Evolutionary conservation across 495 filamentous ascomycete species (phyloP).

Genomic region (Hypomontagnella monticulosa): DNA sequence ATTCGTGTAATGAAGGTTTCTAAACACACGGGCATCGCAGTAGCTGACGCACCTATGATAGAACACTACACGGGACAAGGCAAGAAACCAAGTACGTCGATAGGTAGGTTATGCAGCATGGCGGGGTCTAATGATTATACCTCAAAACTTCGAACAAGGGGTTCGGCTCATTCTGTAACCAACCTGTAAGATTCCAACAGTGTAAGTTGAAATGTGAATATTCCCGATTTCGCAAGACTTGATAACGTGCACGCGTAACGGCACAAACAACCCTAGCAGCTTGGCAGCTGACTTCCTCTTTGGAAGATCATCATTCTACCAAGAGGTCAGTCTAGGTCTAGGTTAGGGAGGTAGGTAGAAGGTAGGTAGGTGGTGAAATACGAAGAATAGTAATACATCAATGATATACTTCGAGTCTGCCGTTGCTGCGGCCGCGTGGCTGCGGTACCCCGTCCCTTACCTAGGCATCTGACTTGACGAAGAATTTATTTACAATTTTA

Average conservation of each 20-base stretch:
- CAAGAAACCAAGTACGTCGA: no score
- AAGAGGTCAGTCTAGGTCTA: conserved; percentile 30
- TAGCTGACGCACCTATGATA: conserved; percentile 15
- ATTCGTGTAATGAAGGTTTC: no score
- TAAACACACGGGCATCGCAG: no score
- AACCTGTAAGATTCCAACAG: conserved; percentile 38
- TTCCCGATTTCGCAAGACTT: conserved; percentile 38
- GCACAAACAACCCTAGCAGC: conserved; percentile 45
- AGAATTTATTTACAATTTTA: conserved; percentile 17
- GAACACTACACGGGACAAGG: no score
- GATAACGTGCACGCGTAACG: conserved; percentile 37
- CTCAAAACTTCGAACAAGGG: conserved; percentile 26
- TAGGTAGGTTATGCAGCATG: conserved; percentile 30
- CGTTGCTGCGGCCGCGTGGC: conserved; percentile 31
- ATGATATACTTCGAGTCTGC: conserved; percentile 16
- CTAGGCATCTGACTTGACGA: conserved; percentile 23
- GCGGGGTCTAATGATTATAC: conserved; percentile 38
- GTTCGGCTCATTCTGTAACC: conserved; percentile 28
- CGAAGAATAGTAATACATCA: conserved; percentile 41
- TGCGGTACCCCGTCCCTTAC: conserved; percentile 30
- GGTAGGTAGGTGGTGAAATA: conserved; percentile 34
- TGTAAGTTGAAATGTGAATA: conserved; percentile 33
- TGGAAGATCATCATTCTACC: conserved; percentile 34
- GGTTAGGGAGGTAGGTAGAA: conserved; percentile 11
- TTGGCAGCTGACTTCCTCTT: conserved; percentile 49